Percentiles rank a stretch among this genome's conserved stretches.
Evolutionary conservation across 257 asterid genomes (phyloP).

Genomic region (Misopates orontium): DNA sequence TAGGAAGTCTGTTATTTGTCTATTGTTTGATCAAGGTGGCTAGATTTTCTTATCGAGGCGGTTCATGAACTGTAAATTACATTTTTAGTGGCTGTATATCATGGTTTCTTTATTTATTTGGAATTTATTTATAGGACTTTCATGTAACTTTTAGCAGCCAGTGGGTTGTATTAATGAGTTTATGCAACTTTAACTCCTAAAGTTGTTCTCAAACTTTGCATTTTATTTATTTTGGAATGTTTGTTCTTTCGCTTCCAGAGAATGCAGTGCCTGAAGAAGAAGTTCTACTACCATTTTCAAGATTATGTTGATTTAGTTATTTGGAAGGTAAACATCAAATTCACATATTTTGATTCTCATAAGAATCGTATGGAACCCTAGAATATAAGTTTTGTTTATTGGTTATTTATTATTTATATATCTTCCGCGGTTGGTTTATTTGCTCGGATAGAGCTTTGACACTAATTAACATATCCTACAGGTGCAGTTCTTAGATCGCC

Average conservation of each 20-base stretch:
- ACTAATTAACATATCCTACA: conserved; percentile 37
- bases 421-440: conserved; percentile 17
- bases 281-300: conserved; percentile 92
- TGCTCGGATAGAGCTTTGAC: conserved; percentile 22
- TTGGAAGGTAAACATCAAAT: conserved; percentile 74
- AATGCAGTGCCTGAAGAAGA: conserved; percentile 96
- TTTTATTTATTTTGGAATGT: background rate
- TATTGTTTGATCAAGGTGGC: no score
- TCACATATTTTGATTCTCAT: conserved; percentile 7
- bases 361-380: conserved; percentile 9
- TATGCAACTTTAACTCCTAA: conserved; percentile 10
- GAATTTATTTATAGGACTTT: background rate
- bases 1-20: no score
- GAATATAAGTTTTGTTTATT: background rate
- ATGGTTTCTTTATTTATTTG: background rate
- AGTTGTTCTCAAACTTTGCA: conserved; percentile 2
- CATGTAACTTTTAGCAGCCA: conserved; percentile 13
- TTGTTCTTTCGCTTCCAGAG: conserved; percentile 52
- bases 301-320: conserved; percentile 91
- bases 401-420: background rate
- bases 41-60: no score
- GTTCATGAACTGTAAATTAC: conserved; percentile 4
- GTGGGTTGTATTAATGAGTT: conserved; percentile 10
- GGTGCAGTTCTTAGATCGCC: conserved; percentile 96
- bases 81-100: background rate